Percentiles rank a stretch among this genome's conserved stretches.
phyloP scores from a whole-genome alignment of 2,329 filamentous ascomycete genomes.

The Acrodontium crateriforme region DNA sequence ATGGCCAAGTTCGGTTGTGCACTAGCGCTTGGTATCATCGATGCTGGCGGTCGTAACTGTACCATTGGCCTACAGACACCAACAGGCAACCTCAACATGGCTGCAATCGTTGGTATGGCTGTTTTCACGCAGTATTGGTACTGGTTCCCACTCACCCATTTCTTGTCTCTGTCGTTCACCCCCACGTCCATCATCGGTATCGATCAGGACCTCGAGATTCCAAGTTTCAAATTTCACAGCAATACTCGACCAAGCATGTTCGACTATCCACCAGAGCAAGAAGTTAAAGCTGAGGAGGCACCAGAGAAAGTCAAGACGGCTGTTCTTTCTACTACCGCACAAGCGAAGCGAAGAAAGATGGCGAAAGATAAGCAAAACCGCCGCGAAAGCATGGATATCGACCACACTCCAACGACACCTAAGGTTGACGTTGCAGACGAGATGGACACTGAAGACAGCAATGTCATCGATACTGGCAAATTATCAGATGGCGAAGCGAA shows the following conservation, averaged over 20 bases:
- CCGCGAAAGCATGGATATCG: slow-evolving; percentile 90
- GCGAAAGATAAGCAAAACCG: slow-evolving; percentile 85
- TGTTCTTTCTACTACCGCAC: slow-evolving; percentile 88
- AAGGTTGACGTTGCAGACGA: slow-evolving; percentile 47
- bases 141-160: slow-evolving; percentile 98
- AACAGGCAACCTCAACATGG: slow-evolving; percentile 97
- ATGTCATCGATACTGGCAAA: slow-evolving; percentile 26
- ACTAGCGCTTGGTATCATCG: slow-evolving; percentile 88
- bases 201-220: slow-evolving; percentile 84
- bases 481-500: slow-evolving; percentile 23
- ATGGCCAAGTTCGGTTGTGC: slow-evolving; percentile 99
- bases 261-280: slow-evolving; percentile 93
- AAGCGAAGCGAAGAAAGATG: slow-evolving; percentile 87
- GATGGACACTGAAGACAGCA: slow-evolving; percentile 54
- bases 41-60: slow-evolving; percentile 95
- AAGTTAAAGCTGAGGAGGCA: slow-evolving; percentile 86
- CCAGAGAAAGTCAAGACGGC: slow-evolving; percentile 91
- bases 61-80: slow-evolving; percentile 96
- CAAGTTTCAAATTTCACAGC: slow-evolving; percentile 90
- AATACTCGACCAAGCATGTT: slow-evolving; percentile 90
- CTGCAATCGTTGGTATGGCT: slow-evolving; percentile 92
- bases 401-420: slow-evolving; percentile 61
- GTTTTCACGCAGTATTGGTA: slow-evolving; percentile 99
- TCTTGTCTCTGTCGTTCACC: slow-evolving; percentile 90
- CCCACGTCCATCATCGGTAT: slow-evolving; percentile 92